These are phyloP conservation scores for Neonectria punicea DNA, from an alignment of 2,329 filamentous ascomycete genomes.

Conservation along the genomic window DNA sequence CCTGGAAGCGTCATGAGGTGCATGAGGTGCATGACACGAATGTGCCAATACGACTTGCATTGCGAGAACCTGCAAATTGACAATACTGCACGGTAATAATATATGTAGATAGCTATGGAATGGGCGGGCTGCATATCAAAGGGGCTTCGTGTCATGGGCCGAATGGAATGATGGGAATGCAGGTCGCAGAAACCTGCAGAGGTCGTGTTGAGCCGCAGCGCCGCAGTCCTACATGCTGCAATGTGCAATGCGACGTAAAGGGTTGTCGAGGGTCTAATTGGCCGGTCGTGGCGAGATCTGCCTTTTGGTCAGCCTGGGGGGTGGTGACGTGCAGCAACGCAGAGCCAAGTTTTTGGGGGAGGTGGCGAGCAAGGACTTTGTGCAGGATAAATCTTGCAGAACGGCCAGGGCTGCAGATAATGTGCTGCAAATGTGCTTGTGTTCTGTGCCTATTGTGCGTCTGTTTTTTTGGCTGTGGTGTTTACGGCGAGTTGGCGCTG, in stretches of 20 bases:
- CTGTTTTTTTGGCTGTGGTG: background rate
- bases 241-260: background rate
- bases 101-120: background rate
- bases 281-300: constrained; percentile 12
- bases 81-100: background rate
- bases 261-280: background rate
- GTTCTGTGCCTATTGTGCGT: background rate
- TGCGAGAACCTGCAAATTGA: background rate
- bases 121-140: background rate
- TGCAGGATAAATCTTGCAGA: background rate
- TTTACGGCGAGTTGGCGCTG: background rate
- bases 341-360: background rate
- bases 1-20: background rate
- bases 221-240: background rate
- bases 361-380: background rate
- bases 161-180: background rate
- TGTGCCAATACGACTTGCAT: background rate
- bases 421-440: background rate
- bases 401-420: constrained; percentile 5
- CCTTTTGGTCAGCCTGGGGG: constrained; percentile 12
- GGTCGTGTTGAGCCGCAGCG: background rate
- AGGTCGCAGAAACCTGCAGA: background rate
- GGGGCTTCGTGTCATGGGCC: background rate
- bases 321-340: constrained; percentile 11
- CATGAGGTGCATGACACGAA: background rate